Evolutionary conservation across 129 eudicot species (phyloP), one percentile per base, ranked within the genome.

Genomic region (Apium graveolens): DNA sequence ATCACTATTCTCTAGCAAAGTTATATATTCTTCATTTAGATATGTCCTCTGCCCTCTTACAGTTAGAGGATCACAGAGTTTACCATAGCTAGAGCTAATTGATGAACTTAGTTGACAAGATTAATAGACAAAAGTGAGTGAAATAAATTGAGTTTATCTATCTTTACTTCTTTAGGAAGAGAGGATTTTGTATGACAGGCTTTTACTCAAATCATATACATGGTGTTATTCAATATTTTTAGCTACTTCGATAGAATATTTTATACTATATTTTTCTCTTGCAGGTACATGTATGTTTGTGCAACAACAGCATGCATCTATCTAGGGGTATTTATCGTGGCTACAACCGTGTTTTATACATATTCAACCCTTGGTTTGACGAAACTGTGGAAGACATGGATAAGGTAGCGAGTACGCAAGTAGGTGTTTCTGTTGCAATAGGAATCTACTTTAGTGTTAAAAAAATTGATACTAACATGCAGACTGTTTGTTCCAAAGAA

Each of bases 271-370:
- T 2, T 35, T 70, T 70, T 7, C 74, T 43, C 21, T 74, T 74
- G 37, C 88, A 94, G 98, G 98, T 94, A 90, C 65, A 78, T 94
- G 49, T 94, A 94, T 53, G 92, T 85, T 42, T 90, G 93, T 77
- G 97, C 92, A 45, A 87, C 96, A 44, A 90, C 97, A 35, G 90
- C 78, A 74, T 91, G 97, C 48, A 86, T 90, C 76, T 85, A 84
- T 83, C 12, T 91, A 24, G 97, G 98, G 42, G 89, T 88, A 78
- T 80, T 86, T 78, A 34, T 90, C 31, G 86, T 91, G 83, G 85
- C 87, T 82, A 78, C 87, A 78, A 81, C 98, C 16, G 85, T 80
- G 53, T 70, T 86, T 31, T 94, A 91, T 78, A 84, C 83, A 20
- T 74, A 55, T 53, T 55, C 46, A 70, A 81, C 78, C 14, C 68